Percentiles rank a stretch among this genome's conserved stretches.
phyloP scores from a whole-genome alignment of 2,329 filamentous ascomycete genomes.

The Fusarium protoensiforme region DNA sequence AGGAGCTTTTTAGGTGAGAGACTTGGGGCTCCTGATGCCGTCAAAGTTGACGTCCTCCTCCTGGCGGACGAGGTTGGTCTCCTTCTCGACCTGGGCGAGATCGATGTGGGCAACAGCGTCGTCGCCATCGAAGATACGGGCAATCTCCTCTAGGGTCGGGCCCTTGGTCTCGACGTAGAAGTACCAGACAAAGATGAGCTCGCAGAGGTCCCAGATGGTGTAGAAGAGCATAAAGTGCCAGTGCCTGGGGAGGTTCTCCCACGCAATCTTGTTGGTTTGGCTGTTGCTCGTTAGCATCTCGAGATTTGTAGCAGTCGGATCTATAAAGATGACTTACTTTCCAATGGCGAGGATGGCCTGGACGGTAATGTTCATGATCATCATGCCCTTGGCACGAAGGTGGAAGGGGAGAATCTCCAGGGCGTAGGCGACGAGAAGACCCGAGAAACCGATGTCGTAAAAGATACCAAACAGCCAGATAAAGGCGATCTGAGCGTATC shows the following conservation, averaged over 20 bases:
- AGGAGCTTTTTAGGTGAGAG: slow-evolving; percentile 11
- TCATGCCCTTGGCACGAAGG: slow-evolving; percentile 68
- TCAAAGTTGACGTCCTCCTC: slow-evolving; percentile 35
- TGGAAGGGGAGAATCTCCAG: slow-evolving; percentile 69
- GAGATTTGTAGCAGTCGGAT: not conserved
- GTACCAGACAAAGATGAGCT: slow-evolving; percentile 72
- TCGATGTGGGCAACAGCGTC: slow-evolving; percentile 66
- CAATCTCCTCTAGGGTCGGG: slow-evolving; percentile 70
- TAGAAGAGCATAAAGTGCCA: slow-evolving; percentile 77
- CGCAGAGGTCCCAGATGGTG: slow-evolving; percentile 69
- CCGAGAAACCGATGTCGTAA: slow-evolving; percentile 70
- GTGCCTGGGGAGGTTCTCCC: slow-evolving; percentile 67
- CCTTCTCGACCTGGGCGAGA: slow-evolving; percentile 66
- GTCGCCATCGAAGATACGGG: slow-evolving; percentile 76
- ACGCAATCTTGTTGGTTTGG: slow-evolving; percentile 73
- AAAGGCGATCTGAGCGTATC: slow-evolving; percentile 66
- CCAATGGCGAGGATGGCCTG: slow-evolving; percentile 71
- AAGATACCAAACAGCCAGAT: slow-evolving; percentile 70
- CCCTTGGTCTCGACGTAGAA: slow-evolving; percentile 78
- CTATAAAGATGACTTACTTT: slow-evolving; percentile 55
- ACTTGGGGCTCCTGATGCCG: slow-evolving; percentile 24
- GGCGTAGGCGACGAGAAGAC: slow-evolving; percentile 67
- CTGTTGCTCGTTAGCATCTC: slow-evolving; percentile 43
- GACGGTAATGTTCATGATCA: slow-evolving; percentile 73
- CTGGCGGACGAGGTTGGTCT: slow-evolving; percentile 47